Percentiles rank a stretch among this genome's conserved stretches.
Conservation (phyloP, 2,329 filamentous ascomycete species). For the Escovopsis sp. region DNA sequence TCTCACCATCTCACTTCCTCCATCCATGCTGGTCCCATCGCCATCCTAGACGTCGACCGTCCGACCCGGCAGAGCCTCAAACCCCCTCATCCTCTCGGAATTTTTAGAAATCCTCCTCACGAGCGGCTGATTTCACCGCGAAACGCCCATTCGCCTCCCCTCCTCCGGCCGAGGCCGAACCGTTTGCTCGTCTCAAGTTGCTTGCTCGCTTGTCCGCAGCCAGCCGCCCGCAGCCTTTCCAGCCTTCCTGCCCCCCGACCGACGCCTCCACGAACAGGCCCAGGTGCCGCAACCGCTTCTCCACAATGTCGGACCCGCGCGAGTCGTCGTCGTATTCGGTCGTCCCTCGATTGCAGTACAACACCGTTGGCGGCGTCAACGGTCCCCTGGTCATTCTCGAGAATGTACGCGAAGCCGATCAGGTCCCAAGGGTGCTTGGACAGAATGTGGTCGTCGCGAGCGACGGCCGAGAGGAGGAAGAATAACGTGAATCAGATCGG, state of each 20-base stretch:
- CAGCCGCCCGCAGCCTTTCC: too few species aligned
- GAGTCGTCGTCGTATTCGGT: slow-evolving; percentile 45
- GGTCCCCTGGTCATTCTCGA: slow-evolving; percentile 95
- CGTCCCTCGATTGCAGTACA: slow-evolving; percentile 64
- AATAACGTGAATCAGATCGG: not conserved
- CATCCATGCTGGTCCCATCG: too few species aligned
- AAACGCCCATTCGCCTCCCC: not conserved
- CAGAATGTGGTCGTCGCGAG: slow-evolving; percentile 51
- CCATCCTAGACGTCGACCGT: slow-evolving; percentile 3
- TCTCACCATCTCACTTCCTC: too few species aligned
- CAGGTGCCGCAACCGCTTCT: not conserved
- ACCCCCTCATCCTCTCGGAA: too few species aligned
- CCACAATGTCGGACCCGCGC: slow-evolving; percentile 39
- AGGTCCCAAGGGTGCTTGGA: too few species aligned
- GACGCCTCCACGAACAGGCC: not conserved
- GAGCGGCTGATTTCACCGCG: too few species aligned
- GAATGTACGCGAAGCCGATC: slow-evolving; percentile 63
- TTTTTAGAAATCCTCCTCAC: too few species aligned
- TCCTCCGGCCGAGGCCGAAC: too few species aligned
- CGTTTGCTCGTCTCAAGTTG: slow-evolving; percentile 1
- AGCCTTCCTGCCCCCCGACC: slow-evolving; percentile 2
- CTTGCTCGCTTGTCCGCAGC: too few species aligned
- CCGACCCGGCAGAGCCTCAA: slow-evolving; percentile 4
- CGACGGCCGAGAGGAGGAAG: not conserved
- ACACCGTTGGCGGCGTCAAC: slow-evolving; percentile 96